Evolutionary conservation across 1,139 yeast species (phyloP).

Genomic region (Blastobotrys raffinosifermentans): DNA sequence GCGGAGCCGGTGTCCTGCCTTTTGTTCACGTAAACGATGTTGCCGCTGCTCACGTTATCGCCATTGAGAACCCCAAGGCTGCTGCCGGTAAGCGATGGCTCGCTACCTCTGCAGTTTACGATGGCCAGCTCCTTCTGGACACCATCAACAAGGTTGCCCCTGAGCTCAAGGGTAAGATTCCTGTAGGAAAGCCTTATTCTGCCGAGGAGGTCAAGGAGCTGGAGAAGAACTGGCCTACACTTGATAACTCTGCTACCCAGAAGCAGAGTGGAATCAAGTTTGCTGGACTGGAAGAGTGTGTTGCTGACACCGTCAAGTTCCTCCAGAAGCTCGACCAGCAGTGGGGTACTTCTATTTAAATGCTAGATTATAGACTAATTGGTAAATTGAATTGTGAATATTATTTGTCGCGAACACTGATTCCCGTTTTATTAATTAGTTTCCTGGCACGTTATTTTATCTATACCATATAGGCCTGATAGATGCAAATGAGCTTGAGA

Average conservation of each 20-base stretch:
- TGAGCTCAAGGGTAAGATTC: constrained; percentile 36
- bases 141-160: constrained; percentile 35
- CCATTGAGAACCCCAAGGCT: constrained; percentile 5
- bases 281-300: background rate
- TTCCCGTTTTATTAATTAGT: too few species aligned
- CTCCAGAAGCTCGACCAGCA: background rate
- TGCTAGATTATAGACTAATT: too few species aligned
- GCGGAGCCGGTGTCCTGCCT: too few species aligned
- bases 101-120: constrained; percentile 33
- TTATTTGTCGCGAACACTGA: too few species aligned
- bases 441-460: too few species aligned
- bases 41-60: constrained; percentile 3
- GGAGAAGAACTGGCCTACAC: too few species aligned
- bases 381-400: too few species aligned
- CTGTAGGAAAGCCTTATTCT: constrained; percentile 19
- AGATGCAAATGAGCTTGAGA: too few species aligned
- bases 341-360: too few species aligned
- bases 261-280: constrained; percentile 16
- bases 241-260: constrained; percentile 17
- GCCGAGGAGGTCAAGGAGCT: too few species aligned
- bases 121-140: constrained; percentile 33
- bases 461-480: too few species aligned
- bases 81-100: constrained; percentile 38
- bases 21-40: constrained; percentile 21
- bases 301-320: constrained; percentile 1